Evolutionary conservation across 495 filamentous ascomycete species (phyloP), one percentile per base, ranked within the genome.

Genomic region (Chlorociboria aeruginascens): DNA sequence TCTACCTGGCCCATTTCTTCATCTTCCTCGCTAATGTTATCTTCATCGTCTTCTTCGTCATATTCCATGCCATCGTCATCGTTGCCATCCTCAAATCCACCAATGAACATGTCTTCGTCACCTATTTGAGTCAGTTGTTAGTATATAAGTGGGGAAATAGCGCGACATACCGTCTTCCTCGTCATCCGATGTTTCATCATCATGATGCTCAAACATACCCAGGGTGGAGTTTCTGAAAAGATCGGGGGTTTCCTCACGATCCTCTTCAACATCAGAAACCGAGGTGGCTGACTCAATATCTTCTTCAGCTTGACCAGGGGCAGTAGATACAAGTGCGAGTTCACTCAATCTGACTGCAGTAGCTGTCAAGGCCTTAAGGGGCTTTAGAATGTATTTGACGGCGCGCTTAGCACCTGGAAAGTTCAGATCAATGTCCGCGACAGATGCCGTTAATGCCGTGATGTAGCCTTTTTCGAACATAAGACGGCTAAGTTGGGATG

Each of bases 391-490:
- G 62, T 95, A 89, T 65, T 97, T 99, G 55, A 99, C 85, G 12
- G 88, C 88, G 10, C 86, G 79, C 66, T 93, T 92, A 14, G 92
- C 87, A 31, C 83, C 80, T 3, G 92, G 92, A 65, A 89, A 95
- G 52, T 93, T 95, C 44, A 97, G 76, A 58, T 99, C 92, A 46
- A 99, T 82, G 54, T 99, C 92, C 10, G 92, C 88, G 54, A 97
- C 85, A 8, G 93, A 94, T n/a, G 77, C 72, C 3, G 90, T 95
- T 35, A 99, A 66, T 6, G 87, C 78, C 20, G 81, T 69, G 45
- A 97, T 86, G 63, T 92, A 97, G 45, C 90, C 86, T 61, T 95
- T 97, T 64, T 97, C 93, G 53, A 94, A 95, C 92, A 99, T 99
- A 34, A 95, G 77, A 56, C 84, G 88, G 13, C 83, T 85, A 50